Percentiles rank a stretch among this genome's conserved stretches.
Evolutionary conservation across 2,329 filamentous ascomycete genomes (phyloP).

Genomic region (Trichocomaceae sp.): DNA sequence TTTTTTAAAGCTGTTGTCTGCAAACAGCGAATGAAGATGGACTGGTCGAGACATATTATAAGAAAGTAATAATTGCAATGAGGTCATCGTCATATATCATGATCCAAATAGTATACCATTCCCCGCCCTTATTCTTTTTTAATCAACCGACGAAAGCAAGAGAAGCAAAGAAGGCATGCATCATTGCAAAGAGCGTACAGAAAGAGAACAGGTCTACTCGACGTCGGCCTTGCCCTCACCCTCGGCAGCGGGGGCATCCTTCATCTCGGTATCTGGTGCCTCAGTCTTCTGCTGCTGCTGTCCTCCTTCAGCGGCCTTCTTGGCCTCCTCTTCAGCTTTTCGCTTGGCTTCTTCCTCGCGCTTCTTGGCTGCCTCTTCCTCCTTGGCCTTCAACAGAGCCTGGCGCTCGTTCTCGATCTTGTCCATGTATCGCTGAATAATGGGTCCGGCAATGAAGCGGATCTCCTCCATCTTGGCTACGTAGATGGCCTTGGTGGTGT

Average conservation of each 20-base stretch:
- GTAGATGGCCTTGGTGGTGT: constrained; percentile 89
- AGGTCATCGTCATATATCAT: constrained; percentile 8
- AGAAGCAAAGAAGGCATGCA: not conserved
- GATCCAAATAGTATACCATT: constrained; percentile 5
- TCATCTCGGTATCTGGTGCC: constrained; percentile 50
- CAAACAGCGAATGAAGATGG: not conserved
- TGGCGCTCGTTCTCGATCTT: constrained; percentile 84
- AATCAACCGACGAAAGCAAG: too few species aligned
- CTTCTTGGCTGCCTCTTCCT: constrained; percentile 58
- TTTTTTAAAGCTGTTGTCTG: not conserved
- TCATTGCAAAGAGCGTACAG: constrained; percentile 7
- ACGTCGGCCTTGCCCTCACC: constrained; percentile 20
- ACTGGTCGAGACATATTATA: not conserved
- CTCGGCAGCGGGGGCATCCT: constrained; percentile 48
- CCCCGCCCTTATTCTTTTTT: not conserved
- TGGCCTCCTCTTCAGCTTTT: constrained; percentile 63
- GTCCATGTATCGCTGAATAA: constrained; percentile 91
- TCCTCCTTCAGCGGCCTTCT: constrained; percentile 44
- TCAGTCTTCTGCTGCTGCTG: constrained; percentile 23
- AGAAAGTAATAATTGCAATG: constrained; percentile 1
- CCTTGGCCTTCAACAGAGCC: constrained; percentile 59
- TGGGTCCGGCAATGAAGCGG: constrained; percentile 78
- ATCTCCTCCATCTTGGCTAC: constrained; percentile 94
- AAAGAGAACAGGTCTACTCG: constrained; percentile 4
- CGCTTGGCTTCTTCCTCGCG: constrained; percentile 66